phyloP scores from a whole-genome alignment of 768 basidiomycete genomes.

The Phlebiopsis gigantea region DNA sequence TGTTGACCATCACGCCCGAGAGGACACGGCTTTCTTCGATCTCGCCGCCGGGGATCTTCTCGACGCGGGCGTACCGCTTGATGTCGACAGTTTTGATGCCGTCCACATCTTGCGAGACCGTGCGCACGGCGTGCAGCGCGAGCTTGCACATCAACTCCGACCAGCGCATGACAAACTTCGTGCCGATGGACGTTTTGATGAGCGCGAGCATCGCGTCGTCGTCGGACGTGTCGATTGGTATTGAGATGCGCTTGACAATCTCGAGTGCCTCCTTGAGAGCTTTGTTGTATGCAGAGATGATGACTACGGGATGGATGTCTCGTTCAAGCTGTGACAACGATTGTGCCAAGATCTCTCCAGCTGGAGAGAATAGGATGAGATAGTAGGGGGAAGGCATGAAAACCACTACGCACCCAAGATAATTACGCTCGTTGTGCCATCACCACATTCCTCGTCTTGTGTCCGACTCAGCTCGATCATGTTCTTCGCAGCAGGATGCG shows the following conservation, averaged over 20 bases:
- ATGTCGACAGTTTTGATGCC: constrained; percentile 90
- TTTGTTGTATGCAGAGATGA: constrained; percentile 97
- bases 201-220: constrained; percentile 92
- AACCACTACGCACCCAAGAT: constrained; percentile 67
- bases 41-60: constrained; percentile 96
- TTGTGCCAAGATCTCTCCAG: constrained; percentile 96
- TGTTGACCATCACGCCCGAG: constrained; percentile 94
- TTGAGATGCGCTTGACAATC: constrained; percentile 82
- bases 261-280: constrained; percentile 89
- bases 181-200: constrained; percentile 98
- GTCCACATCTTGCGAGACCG: constrained; percentile 72
- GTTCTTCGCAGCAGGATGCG: constrained; percentile 97
- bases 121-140: constrained; percentile 88
- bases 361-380: constrained; percentile 31
- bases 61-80: constrained; percentile 95
- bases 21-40: constrained; percentile 90
- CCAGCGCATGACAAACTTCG: constrained; percentile 96
- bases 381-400: neutral
- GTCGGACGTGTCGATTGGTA: constrained; percentile 81
- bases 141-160: constrained; percentile 95
- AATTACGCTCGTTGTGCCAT: constrained; percentile 97
- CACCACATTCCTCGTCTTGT: constrained; percentile 98
- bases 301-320: constrained; percentile 97
- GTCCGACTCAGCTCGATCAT: constrained; percentile 99
- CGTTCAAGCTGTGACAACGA: constrained; percentile 91